Conservation (phyloP, 208 protist genomes). For the Leishmania aethiopica region DNA sequence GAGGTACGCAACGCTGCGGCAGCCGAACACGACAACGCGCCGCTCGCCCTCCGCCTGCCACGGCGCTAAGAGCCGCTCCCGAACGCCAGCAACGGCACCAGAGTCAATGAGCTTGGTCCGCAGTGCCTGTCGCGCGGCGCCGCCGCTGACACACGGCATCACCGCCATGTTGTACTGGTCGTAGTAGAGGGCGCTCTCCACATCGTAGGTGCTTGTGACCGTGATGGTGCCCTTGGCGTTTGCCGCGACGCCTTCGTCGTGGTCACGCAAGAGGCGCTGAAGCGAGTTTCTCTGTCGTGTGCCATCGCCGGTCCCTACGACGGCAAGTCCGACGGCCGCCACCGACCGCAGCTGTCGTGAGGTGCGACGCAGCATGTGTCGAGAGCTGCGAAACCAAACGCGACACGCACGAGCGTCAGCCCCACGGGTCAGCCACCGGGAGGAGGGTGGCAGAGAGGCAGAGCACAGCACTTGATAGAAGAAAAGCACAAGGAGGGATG, state of each 20-base stretch:
- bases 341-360: background rate
- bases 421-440: background rate
- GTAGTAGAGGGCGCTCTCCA: conserved; percentile 39
- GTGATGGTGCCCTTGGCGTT: conserved; percentile 33
- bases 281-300: conserved; percentile 30
- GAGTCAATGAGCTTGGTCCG: conserved; percentile 36
- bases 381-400: background rate
- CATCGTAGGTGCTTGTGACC: conserved; percentile 48
- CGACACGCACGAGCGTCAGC: background rate
- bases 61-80: conserved; percentile 19
- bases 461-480: background rate
- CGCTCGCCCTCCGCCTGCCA: conserved; percentile 33
- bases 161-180: conserved; percentile 53
- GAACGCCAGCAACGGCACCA: conserved; percentile 19
- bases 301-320: background rate
- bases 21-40: conserved; percentile 62
- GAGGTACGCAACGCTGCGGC: conserved; percentile 59
- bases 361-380: background rate
- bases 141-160: conserved; percentile 50
- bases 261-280: conserved; percentile 26
- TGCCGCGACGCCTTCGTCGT: conserved; percentile 42
- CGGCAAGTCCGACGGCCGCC: conserved; percentile 9
- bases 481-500: background rate
- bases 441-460: background rate
- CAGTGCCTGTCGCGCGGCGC: conserved; percentile 41